These are phyloP conservation scores for Fusarium sp. DNA, from an alignment of 2,329 filamentous ascomycete species.

Conservation along the genomic window DNA sequence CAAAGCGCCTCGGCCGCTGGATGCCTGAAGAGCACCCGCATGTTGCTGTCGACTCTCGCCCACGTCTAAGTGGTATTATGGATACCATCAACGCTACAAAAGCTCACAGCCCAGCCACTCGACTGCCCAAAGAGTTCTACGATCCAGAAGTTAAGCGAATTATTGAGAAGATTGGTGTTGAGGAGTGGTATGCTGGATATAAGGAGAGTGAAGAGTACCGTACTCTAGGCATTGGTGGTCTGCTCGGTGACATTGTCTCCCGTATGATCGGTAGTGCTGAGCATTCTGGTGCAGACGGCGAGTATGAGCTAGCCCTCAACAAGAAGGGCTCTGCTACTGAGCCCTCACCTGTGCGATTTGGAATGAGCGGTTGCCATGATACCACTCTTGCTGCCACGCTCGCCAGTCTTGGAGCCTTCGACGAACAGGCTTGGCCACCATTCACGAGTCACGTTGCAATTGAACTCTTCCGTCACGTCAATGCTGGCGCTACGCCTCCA, in stretches of 20 bases:
- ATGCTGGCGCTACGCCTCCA: slow-evolving; percentile 35
- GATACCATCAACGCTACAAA: slow-evolving; percentile 91
- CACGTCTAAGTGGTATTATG: slow-evolving; percentile 89
- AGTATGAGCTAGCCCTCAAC: slow-evolving; percentile 58
- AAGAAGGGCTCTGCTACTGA: slow-evolving; percentile 45
- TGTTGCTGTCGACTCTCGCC: slow-evolving; percentile 85
- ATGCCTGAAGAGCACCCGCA: slow-evolving; percentile 78
- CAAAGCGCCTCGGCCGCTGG: slow-evolving; percentile 81
- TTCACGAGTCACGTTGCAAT: slow-evolving; percentile 93
- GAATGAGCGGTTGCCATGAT: slow-evolving; percentile 89
- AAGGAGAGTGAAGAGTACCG: slow-evolving; percentile 87
- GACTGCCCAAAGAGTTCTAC: slow-evolving; percentile 87
- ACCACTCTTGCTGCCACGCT: slow-evolving; percentile 88
- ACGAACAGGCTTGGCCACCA: slow-evolving; percentile 82
- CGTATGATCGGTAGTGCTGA: slow-evolving; percentile 77
- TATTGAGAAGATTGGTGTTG: slow-evolving; percentile 79
- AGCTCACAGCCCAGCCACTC: slow-evolving; percentile 80
- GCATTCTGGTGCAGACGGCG: slow-evolving; percentile 63
- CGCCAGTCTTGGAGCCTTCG: slow-evolving; percentile 81
- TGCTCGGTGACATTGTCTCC: slow-evolving; percentile 85
- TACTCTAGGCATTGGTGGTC: slow-evolving; percentile 84
- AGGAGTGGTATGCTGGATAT: slow-evolving; percentile 95
- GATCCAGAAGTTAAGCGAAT: slow-evolving; percentile 76
- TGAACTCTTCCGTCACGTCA: slow-evolving; percentile 79
- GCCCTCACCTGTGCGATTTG: slow-evolving; percentile 72